A percentile compares a stretch with the other conserved stretches of the same genome.
phyloP scores from a whole-genome alignment of 805 yeast genomes.

The Candida golubevii region DNA sequence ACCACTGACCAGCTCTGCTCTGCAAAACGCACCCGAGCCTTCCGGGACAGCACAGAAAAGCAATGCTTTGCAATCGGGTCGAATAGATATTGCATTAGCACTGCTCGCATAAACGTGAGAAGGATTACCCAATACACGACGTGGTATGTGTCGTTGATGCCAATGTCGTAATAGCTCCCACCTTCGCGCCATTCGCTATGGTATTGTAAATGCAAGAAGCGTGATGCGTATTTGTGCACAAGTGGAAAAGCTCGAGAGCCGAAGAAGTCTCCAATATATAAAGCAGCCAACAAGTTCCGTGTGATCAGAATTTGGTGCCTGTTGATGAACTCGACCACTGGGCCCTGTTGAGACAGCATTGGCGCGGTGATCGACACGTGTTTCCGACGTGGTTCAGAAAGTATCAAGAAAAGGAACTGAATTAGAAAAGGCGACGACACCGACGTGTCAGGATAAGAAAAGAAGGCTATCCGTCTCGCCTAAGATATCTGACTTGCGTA shows the following conservation, averaged over 20 bases:
- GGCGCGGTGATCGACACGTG: neutral
- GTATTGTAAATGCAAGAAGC: constrained; percentile 35
- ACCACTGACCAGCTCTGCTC: constrained; percentile 81
- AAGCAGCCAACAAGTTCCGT: constrained; percentile 22
- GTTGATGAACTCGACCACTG: constrained; percentile 22
- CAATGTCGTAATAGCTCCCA: constrained; percentile 45
- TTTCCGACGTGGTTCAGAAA: neutral
- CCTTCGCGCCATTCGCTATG: constrained; percentile 15
- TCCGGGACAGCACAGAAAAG: constrained; percentile 43
- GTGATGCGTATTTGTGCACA: constrained; percentile 25
- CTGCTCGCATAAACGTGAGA: constrained; percentile 54
- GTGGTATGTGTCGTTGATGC: constrained; percentile 50
- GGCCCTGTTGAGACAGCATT: constrained; percentile 9
- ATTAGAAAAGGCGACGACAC: constrained; percentile 6
- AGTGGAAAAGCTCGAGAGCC: constrained; percentile 12
- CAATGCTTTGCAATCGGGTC: constrained; percentile 48
- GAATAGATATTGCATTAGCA: constrained; percentile 54
- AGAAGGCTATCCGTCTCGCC: constrained; percentile 4
- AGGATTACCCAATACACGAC: constrained; percentile 52
- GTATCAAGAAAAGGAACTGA: neutral
- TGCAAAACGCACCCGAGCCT: constrained; percentile 64
- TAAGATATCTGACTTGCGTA: constrained; percentile 1
- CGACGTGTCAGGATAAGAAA: neutral
- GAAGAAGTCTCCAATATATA: constrained; percentile 25
- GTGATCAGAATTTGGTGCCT: constrained; percentile 35